Percentiles rank a stretch among this genome's conserved stretches.
Evolutionary conservation across 140 eudicot species (phyloP).

Genomic region (Oenanthe javanica): DNA sequence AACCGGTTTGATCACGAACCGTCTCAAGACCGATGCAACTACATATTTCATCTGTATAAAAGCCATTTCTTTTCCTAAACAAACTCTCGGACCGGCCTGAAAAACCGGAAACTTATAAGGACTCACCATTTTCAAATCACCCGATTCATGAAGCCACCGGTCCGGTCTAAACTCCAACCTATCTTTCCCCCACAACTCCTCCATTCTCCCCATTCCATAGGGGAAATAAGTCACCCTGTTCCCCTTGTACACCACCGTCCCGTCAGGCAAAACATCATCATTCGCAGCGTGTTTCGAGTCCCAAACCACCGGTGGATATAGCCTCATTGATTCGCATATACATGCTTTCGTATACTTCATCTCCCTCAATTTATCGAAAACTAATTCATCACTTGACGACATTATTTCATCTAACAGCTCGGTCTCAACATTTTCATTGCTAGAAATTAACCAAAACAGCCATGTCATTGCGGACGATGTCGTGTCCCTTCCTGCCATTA

Average conservation of each 20-base stretch:
- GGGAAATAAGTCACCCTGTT: conserved; percentile 66
- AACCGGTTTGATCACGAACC: conserved; percentile 34
- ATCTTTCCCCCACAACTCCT: conserved; percentile 58
- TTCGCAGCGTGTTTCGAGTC: conserved; percentile 61
- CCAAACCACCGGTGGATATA: conserved; percentile 76
- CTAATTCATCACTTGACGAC: not conserved
- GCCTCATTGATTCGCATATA: conserved; percentile 55
- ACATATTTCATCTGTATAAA: conserved; percentile 60
- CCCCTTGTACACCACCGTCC: conserved; percentile 47
- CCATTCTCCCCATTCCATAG: conserved; percentile 82
- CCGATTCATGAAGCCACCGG: conserved; percentile 42
- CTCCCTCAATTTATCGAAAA: conserved; percentile 31
- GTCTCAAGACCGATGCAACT: conserved; percentile 42
- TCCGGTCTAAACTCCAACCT: conserved; percentile 57
- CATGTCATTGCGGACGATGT: conserved; percentile 83
- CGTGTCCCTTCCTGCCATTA: conserved; percentile 77
- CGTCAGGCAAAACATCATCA: conserved; percentile 57
- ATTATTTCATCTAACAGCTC: conserved; percentile 24
- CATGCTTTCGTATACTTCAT: conserved; percentile 49
- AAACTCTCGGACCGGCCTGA: conserved; percentile 81
- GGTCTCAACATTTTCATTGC: conserved; percentile 22
- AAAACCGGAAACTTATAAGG: conserved; percentile 58
- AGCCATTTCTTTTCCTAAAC: conserved; percentile 67
- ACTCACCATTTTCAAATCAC: conserved; percentile 32
- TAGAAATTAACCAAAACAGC: conserved; percentile 45